Evolutionary conservation across 73 alveolate genomes (phyloP), one percentile per base, ranked within the genome.

Genomic region (Paramecium sonneborni): DNA sequence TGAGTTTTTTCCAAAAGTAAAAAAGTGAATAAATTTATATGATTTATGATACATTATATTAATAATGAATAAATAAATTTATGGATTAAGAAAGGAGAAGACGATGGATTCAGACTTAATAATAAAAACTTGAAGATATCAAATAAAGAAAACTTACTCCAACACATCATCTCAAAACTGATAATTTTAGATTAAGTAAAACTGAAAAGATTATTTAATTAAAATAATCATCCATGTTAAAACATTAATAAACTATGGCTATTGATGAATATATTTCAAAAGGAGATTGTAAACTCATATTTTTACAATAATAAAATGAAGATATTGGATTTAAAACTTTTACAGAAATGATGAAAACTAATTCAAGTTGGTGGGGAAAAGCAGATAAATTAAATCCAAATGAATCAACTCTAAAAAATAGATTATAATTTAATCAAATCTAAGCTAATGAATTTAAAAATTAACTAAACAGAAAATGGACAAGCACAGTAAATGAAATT

Each of bases 251-350:
- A 74, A 74, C 87, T 39, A 74, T 74, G 87, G 87, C 56, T 3
- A 62, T 62, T 12, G 90, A 79, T 79, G 90, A 79, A 15, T 24
- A 30, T 20, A 44, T 79, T 32, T 24, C 69, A 11, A 39, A 79
- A 39, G 44, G 74, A 0, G 90, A 79, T n/a, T 79, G 90, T 15
- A 79, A 79, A 34, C 20, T 79, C 1, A 79, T 79, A 21, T 79
- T 79, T 41, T 44, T 79, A 20, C 20, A 79, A 79, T 24, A 26
- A 79, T 41, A 9, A 21, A 28, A 18, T 24, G 90, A 79, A 24
- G 90, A 72, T n/a, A 34, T 79, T 41, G 90, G 90, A 43, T 79
- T 79, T 23, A 79, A 79, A 46, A 79, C 90, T 41, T 79, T 79
- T 34, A 79, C 76, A 30, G 90, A 79, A 44, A 79, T 79, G 90